phyloP scores from a whole-genome alignment of 2,329 filamentous ascomycete species.

The Claviceps maximensis region DNA sequence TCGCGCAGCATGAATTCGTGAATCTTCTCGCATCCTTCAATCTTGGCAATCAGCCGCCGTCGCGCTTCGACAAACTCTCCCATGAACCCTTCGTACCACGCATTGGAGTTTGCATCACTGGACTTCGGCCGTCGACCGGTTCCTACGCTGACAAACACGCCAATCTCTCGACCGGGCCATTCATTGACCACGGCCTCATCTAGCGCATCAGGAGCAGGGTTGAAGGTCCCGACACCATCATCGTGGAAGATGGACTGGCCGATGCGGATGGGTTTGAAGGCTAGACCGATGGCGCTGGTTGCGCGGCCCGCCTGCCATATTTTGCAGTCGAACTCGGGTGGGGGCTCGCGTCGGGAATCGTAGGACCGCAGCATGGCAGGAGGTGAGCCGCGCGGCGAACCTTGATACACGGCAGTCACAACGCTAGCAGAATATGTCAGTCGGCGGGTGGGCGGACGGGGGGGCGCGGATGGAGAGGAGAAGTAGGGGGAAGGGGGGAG shows the following conservation, averaged over 20 bases:
- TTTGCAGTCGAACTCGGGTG: constrained; percentile 83
- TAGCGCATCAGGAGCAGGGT: constrained; percentile 70
- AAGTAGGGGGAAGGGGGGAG: neutral
- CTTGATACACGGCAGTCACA: constrained; percentile 83
- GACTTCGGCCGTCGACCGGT: constrained; percentile 66
- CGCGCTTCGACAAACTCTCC: constrained; percentile 88
- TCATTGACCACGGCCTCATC: constrained; percentile 89
- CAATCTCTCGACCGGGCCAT: constrained; percentile 87
- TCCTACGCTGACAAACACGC: constrained; percentile 87
- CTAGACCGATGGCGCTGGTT: constrained; percentile 80
- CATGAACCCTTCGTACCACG: constrained; percentile 91
- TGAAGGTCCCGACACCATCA: constrained; percentile 83
- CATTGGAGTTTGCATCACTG: constrained; percentile 55
- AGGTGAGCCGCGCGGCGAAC: constrained; percentile 53
- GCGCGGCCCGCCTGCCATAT: constrained; percentile 96
- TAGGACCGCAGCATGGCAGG: constrained; percentile 80
- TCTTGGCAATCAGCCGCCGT: constrained; percentile 72
- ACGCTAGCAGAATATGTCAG: constrained; percentile 39
- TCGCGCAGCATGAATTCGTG: constrained; percentile 78
- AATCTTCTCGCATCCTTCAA: constrained; percentile 86
- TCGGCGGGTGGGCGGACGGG: neutral
- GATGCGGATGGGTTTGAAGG: constrained; percentile 91
- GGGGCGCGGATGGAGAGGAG: neutral
- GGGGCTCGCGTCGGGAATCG: constrained; percentile 82
- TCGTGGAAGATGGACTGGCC: constrained; percentile 92